phyloP scores from a whole-genome alignment of 768 basidiomycete species.

The Mycena albidolilacea region DNA sequence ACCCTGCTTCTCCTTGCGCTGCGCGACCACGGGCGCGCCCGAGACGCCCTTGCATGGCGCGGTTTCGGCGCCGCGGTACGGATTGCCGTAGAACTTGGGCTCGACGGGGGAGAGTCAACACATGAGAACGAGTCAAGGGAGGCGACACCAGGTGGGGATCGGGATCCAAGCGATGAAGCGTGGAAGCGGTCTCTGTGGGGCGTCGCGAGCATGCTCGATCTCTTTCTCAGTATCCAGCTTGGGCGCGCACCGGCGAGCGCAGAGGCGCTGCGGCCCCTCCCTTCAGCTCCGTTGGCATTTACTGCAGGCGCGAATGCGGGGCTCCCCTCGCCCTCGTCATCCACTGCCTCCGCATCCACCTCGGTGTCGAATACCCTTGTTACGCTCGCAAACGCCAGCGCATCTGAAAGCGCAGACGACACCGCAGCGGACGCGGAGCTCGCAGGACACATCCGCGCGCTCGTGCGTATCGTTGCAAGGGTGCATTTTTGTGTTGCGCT shows the following conservation, averaged over 20 bases:
- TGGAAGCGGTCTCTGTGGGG: conserved; percentile 44
- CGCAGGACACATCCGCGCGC: conserved; percentile 40
- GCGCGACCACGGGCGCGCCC: conserved; percentile 47
- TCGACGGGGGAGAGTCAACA: neutral
- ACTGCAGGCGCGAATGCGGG: neutral
- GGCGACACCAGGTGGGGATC: neutral
- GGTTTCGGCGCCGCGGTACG: conserved; percentile 39
- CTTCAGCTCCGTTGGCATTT: neutral
- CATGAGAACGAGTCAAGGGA: neutral
- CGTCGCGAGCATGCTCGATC: conserved; percentile 44
- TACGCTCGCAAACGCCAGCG: neutral
- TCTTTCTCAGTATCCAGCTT: conserved; percentile 48
- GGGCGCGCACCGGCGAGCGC: conserved; percentile 44
- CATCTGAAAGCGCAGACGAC: neutral
- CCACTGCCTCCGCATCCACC: neutral
- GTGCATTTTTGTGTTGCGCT: conserved; percentile 48
- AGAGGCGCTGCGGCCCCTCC: conserved; percentile 40
- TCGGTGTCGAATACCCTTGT: neutral
- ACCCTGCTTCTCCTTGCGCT: conserved; percentile 46
- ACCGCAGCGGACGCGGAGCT: conserved; percentile 27
- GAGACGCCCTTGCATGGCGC: conserved; percentile 49
- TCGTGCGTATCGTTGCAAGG: conserved; percentile 45
- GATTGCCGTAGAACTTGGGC: conserved; percentile 16
- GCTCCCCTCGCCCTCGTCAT: conserved; percentile 9
- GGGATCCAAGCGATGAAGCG: conserved; percentile 12